Evolutionary conservation across 257 asterid species (phyloP), one percentile per base, ranked within the genome.

Genomic region (Eustoma russellianum): DNA sequence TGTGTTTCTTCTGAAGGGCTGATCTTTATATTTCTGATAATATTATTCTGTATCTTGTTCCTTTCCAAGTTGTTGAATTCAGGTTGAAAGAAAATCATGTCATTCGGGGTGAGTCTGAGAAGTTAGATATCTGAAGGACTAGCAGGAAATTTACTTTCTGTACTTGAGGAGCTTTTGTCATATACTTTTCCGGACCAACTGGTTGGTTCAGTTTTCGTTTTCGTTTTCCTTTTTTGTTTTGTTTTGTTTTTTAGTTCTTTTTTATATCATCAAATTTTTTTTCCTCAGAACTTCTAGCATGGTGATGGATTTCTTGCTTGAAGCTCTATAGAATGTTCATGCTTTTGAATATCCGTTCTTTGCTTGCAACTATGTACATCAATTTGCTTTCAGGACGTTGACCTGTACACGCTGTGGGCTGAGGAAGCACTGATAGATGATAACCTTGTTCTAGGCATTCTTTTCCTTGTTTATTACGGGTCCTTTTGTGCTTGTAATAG

Each of bases 371-470:
- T 49, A 44, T 62, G 43, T 17, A 53, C 19, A 17, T 52, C 46
- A 34, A 30, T 52, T 17, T 53, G 56, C 58, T 60, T 76, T 61
- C 77, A 91, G 98, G 95, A 85, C 65, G 71, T 77, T 73, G 95
- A 81, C 60, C 80, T 85, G 28, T 92, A 69, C 66, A 66, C 82
- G 47, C 62, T 83, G 61, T 92, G 98, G 98, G 96, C 94, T 51
- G 95, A 92, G 75, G 94, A 88, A 77, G 81, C 75, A 52, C 83
- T 92, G 52, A 73, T 66, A 24, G 98, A 92, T 75, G 93, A 74
- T 75, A 92, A 83, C 68, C 58, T 92, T 70, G 70, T 92, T 62
- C 81, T 92, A 54, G 98, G 88, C 61, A 74, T 85, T 57, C 80
- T 92, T 56, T 88, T 92, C 72, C 90, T 92, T 57, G 71, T 72